Conservation (phyloP, 805 yeast genomes). For the Teunomyces tritomae region DNA sequence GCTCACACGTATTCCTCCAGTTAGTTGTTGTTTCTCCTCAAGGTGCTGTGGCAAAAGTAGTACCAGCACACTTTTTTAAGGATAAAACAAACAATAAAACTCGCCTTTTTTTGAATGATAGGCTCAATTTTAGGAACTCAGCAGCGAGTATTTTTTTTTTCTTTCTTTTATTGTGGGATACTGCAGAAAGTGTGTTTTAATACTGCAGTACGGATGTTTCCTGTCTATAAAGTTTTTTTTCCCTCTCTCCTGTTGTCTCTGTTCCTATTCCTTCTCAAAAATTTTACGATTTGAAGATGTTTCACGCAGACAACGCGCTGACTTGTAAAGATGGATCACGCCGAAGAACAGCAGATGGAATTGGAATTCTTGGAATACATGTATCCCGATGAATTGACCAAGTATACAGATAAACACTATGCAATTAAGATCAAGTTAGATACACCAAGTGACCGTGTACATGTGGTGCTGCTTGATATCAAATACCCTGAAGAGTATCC, state of each 20-base stretch:
- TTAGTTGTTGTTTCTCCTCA: neutral
- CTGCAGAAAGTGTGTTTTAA: neutral
- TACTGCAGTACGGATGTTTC: neutral
- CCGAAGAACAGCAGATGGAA: constrained; percentile 87
- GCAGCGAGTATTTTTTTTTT: neutral
- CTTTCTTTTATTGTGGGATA: neutral
- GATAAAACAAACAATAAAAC: neutral
- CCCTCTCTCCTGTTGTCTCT: neutral
- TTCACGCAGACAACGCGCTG: neutral
- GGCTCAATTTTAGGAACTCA: neutral
- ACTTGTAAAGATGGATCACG: constrained; percentile 58
- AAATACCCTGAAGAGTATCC: constrained; percentile 80
- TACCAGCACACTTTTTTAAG: neutral
- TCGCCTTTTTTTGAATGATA: neutral
- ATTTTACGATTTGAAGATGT: neutral
- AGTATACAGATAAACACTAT: constrained; percentile 47
- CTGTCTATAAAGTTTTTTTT: neutral
- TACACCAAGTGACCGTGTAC: constrained; percentile 58
- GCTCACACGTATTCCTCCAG: neutral
- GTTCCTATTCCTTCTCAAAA: neutral
- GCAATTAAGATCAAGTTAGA: constrained; percentile 64
- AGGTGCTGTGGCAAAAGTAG: neutral
- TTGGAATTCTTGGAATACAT: constrained; percentile 85
- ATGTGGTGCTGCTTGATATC: constrained; percentile 57
- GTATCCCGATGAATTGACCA: constrained; percentile 84